These are phyloP conservation scores for Quercus lobata DNA, from an alignment of 331 rosid genomes.

Conservation along the genomic window DNA sequence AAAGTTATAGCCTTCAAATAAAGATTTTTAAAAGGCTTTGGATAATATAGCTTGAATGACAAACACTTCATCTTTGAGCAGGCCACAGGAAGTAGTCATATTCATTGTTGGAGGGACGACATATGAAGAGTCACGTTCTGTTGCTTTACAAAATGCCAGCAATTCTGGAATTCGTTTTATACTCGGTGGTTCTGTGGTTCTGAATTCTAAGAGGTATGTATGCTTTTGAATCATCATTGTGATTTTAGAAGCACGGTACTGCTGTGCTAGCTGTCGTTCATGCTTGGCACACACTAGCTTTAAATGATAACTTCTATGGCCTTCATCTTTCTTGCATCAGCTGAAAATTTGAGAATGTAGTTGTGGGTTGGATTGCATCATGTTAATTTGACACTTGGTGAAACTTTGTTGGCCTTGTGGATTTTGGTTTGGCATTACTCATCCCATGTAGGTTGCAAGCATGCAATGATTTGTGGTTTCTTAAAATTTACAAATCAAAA, in stretches of 20 bases:
- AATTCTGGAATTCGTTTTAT: constrained; percentile 77
- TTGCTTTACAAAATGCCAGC: constrained; percentile 73
- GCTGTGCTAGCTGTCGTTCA: neutral
- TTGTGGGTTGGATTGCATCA: neutral
- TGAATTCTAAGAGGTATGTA: constrained; percentile 76
- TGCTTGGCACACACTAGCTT: constrained; percentile 5
- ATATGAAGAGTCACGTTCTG: constrained; percentile 85
- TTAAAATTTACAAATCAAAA: neutral
- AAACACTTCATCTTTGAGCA: constrained; percentile 30
- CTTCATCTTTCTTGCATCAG: constrained; percentile 3
- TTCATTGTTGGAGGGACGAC: constrained; percentile 95
- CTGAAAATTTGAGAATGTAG: neutral
- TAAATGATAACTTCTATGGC: neutral
- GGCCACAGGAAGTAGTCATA: constrained; percentile 91
- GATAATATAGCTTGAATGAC: constrained; percentile 8
- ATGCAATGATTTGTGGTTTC: neutral
- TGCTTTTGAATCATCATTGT: constrained; percentile 1
- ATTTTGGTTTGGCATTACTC: neutral
- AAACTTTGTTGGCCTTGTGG: neutral
- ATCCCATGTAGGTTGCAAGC: neutral
- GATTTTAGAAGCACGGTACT: constrained; percentile 2
- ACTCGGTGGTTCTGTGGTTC: constrained; percentile 84
- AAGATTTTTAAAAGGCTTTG: constrained; percentile 16
- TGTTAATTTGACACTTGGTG: neutral
- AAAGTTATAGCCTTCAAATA: constrained; percentile 2